Evolutionary conservation across 2,329 filamentous ascomycete species (phyloP), one percentile per base, ranked within the genome.

Genomic region (Nigrospora oryzae): DNA sequence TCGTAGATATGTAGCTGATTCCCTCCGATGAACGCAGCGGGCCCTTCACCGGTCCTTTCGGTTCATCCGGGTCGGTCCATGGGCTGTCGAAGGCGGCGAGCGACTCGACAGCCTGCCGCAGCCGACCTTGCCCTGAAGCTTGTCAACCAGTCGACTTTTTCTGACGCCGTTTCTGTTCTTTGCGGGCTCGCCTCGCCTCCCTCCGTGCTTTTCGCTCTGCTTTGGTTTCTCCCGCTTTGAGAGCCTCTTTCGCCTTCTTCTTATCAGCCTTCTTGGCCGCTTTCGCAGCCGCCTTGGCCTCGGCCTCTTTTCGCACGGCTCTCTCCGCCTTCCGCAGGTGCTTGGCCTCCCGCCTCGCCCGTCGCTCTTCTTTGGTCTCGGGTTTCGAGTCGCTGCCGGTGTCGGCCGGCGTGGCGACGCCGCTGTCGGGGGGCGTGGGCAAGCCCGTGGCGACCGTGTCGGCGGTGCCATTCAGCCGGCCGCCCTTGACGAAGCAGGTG

Each of bases 401-500:
- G 46, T 48, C 44, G 17, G 44, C 47, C n/a, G 58, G 57, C 13
- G 54, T 58, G 7, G 45, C 54, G 10, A 53, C 53, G 8, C 60
- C 57, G 33, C 55, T 60, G 44, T 62, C 61, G 2, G 63, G 57
- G 13, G 59, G 60, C 36, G 57, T 61, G 32, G 53, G 56, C 2
- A 59, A 46, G 13, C 48, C 49, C n/a, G 46, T 45, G 15, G 36
- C 52, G 13, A 17, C 19, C 14, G 23, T 11, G 3, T 30, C 17
- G 32, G 88, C 64, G 3, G 89, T 94, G 3, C 90, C 89, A 36
- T 79, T 71, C 46, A 97, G 71, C 17, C 81, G 70, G 44, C 89
- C 86, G 10, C 93, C 93, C 51, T 78, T 80, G 19, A 97, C 88
- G 60, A 98, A 97, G 42, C 81, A 84, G 10, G 83, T 78, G 61